phyloP scores from a whole-genome alignment of 2,329 filamentous ascomycete species.

The Lachnellula hyalina region DNA sequence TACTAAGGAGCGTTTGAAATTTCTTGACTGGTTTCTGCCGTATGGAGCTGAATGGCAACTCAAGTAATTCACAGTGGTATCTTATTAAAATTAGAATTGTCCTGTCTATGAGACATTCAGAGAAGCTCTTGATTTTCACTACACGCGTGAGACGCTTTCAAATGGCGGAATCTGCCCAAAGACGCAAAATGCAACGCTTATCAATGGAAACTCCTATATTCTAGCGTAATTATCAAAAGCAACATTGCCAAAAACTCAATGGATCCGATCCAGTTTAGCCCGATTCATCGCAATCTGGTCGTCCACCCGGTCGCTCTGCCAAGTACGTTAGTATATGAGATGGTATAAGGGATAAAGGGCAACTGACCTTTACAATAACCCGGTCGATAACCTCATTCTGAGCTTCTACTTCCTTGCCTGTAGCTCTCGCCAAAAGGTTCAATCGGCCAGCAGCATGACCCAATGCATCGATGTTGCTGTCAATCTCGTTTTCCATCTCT shows the following conservation, averaged over 20 bases:
- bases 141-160: not conserved
- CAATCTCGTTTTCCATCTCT: constrained; percentile 65
- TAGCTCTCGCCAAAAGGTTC: constrained; percentile 68
- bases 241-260: constrained; percentile 14
- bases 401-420: constrained; percentile 66
- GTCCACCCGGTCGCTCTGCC: constrained; percentile 74
- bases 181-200: not conserved
- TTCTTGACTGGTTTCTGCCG: no score
- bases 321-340: constrained; percentile 26
- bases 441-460: constrained; percentile 60
- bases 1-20: no score
- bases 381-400: constrained; percentile 75
- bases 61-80: no score
- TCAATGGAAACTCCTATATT: not conserved
- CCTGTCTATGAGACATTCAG: not conserved
- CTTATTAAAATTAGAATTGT: no score
- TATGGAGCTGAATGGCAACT: no score
- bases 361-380: constrained; percentile 69
- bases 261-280: constrained; percentile 38
- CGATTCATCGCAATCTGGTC: constrained; percentile 77
- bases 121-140: not conserved
- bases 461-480: constrained; percentile 57
- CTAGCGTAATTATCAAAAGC: not conserved
- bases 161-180: not conserved
- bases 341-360: constrained; percentile 1